These are phyloP conservation scores for Saccharomycopsis vini DNA, from an alignment of 805 yeast genomes.

Conservation along the genomic window DNA sequence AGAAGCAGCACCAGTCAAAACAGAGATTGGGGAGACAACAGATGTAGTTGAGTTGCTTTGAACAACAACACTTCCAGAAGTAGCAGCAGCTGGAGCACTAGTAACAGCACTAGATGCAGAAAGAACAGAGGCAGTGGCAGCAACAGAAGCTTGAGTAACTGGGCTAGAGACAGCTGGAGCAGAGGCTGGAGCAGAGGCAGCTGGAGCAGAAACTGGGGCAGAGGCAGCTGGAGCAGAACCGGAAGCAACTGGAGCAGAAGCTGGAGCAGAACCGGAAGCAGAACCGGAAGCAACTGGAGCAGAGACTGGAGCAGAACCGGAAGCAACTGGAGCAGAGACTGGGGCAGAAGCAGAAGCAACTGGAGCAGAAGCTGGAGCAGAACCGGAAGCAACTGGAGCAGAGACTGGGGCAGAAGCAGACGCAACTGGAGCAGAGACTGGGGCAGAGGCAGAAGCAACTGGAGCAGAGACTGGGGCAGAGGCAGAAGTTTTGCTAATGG, in stretches of 20 bases:
- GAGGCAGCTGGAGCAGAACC: not conserved
- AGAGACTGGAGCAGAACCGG: too few relatives aligned
- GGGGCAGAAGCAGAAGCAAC: too few relatives aligned
- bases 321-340: too few relatives aligned
- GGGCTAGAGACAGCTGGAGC: not conserved
- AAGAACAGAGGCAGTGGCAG: not conserved
- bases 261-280: slow-evolving; percentile 1
- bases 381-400: too few relatives aligned
- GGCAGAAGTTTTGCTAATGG: not conserved
- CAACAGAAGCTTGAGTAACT: not conserved
- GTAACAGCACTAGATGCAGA: not conserved
- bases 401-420: not conserved
- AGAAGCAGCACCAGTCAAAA: not conserved
- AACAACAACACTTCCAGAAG: not conserved
- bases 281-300: not conserved
- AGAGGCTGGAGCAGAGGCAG: not conserved
- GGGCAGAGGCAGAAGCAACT: too few relatives aligned
- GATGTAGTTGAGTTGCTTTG: not conserved
- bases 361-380: too few relatives aligned
- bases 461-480: too few relatives aligned
- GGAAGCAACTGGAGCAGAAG: not conserved
- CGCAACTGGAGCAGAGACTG: not conserved
- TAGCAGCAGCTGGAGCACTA: too few relatives aligned
- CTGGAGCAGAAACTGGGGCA: not conserved
- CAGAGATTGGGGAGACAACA: slow-evolving; percentile 17